Percentiles rank a stretch among this genome's conserved stretches.
These are phyloP conservation scores for Sclerotinia subarctica DNA, from an alignment of 2,329 filamentous ascomycete genomes.

Conservation along the genomic window DNA sequence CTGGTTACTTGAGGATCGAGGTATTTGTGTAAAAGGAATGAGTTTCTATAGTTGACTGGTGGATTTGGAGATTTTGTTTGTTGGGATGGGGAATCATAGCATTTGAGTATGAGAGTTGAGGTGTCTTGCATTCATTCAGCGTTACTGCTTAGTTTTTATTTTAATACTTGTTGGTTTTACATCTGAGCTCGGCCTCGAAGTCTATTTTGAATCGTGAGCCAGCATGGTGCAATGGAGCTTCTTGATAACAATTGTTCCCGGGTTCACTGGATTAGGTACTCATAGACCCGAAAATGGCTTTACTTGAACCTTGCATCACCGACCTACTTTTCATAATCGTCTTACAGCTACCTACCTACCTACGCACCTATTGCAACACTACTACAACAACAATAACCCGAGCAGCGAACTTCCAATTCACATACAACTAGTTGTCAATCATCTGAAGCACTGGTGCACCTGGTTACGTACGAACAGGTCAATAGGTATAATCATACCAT, in stretches of 20 bases:
- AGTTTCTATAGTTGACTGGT: background rate
- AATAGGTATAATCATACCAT: too few species aligned
- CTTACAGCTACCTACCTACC: too few species aligned
- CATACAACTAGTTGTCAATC: too few species aligned
- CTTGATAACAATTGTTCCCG: background rate
- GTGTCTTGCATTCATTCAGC: background rate
- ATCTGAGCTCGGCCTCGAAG: background rate
- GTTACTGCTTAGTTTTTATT: background rate
- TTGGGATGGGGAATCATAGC: background rate
- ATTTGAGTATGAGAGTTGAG: background rate
- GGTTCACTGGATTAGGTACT: too few species aligned
- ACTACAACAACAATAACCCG: too few species aligned
- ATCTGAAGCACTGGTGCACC: too few species aligned
- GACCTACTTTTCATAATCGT: too few species aligned
- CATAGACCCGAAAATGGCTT: fast-evolving
- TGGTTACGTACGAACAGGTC: too few species aligned
- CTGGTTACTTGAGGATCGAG: background rate
- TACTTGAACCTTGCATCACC: too few species aligned
- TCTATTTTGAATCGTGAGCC: background rate
- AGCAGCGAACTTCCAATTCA: too few species aligned
- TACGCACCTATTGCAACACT: too few species aligned
- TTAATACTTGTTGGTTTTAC: background rate
- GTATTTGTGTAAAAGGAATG: too few species aligned
- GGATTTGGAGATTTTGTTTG: background rate
- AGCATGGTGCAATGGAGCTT: background rate